phyloP scores from a whole-genome alignment of 306 rosid genomes.

The Amphicarpaea edgeworthii region DNA sequence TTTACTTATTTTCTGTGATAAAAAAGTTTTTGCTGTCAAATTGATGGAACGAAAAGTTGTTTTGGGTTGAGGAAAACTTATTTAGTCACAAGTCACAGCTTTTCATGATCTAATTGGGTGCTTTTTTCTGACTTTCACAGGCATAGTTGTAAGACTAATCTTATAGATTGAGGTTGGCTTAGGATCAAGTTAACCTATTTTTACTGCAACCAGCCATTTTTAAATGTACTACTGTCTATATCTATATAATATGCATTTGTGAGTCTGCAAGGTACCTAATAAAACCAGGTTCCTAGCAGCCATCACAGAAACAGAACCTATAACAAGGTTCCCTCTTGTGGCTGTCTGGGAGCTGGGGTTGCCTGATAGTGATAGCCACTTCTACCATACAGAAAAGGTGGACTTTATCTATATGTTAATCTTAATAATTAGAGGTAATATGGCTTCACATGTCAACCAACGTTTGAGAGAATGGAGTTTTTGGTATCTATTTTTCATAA shows the following conservation, averaged over 20 bases:
- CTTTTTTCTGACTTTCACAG: no score
- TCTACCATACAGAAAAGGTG: neutral
- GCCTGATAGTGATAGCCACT: neutral
- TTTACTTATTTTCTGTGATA: no score
- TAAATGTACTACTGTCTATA: neutral
- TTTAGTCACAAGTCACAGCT: no score
- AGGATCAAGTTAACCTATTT: no score
- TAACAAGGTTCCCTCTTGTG: neutral
- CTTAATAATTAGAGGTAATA: neutral
- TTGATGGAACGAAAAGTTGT: neutral
- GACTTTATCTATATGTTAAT: neutral
- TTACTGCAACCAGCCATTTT: neutral
- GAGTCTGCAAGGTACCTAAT: slow-evolving; percentile 3
- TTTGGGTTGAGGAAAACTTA: no score
- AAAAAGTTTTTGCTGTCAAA: neutral
- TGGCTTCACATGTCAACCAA: neutral
- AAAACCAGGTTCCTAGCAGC: neutral
- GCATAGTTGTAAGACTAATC: no score
- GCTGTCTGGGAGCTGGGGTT: neutral
- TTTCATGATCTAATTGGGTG: no score
- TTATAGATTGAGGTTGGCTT: no score
- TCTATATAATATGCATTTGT: neutral
- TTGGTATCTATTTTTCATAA: neutral
- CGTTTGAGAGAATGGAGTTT: neutral
- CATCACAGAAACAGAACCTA: slow-evolving; percentile 14